Percentiles rank a stretch among this genome's conserved stretches.
Evolutionary conservation across 2,329 filamentous ascomycete genomes (phyloP).

Genomic region (Epichloe amarillans): DNA sequence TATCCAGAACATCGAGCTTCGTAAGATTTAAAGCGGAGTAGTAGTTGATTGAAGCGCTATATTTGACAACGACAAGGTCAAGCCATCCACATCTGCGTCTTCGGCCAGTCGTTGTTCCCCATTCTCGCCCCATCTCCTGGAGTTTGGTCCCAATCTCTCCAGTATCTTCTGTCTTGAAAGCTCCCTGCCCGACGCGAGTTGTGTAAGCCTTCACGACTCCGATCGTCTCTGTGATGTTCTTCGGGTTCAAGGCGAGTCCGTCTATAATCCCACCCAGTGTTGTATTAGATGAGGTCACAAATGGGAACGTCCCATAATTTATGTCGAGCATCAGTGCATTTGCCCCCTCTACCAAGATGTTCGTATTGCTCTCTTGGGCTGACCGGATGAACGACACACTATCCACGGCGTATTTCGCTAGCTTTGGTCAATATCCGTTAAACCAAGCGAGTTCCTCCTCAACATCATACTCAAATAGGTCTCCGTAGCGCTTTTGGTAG

Average conservation of each 20-base stretch:
- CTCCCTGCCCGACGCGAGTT: slow-evolving; percentile 7
- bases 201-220: slow-evolving; percentile 3
- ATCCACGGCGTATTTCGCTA: slow-evolving; percentile 50
- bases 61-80: slow-evolving; percentile 56
- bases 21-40: slow-evolving; percentile 43
- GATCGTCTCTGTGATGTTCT: slow-evolving; percentile 30
- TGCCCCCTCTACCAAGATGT: slow-evolving; percentile 56
- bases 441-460: slow-evolving; percentile 56
- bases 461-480: slow-evolving; percentile 50
- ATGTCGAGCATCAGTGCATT: slow-evolving; percentile 51
- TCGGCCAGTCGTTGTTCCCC: slow-evolving; percentile 38
- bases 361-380: slow-evolving; percentile 43
- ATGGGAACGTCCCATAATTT: slow-evolving; percentile 31
- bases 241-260: slow-evolving; percentile 27
- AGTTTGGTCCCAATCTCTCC: slow-evolving; percentile 27
- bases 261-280: slow-evolving; percentile 14
- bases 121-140: slow-evolving; percentile 33
- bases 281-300: slow-evolving; percentile 14
- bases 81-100: slow-evolving; percentile 43
- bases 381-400: slow-evolving; percentile 49
- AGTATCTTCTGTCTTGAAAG: slow-evolving; percentile 9
- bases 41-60: slow-evolving; percentile 45
- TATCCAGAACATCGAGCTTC: slow-evolving; percentile 19
- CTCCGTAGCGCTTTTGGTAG: slow-evolving; percentile 54
- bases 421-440: slow-evolving; percentile 41